Percentiles rank a stretch among this genome's conserved stretches.
These are phyloP conservation scores for Dactylellina leptospora DNA, from an alignment of 2,329 filamentous ascomycete species.

Conservation along the genomic window DNA sequence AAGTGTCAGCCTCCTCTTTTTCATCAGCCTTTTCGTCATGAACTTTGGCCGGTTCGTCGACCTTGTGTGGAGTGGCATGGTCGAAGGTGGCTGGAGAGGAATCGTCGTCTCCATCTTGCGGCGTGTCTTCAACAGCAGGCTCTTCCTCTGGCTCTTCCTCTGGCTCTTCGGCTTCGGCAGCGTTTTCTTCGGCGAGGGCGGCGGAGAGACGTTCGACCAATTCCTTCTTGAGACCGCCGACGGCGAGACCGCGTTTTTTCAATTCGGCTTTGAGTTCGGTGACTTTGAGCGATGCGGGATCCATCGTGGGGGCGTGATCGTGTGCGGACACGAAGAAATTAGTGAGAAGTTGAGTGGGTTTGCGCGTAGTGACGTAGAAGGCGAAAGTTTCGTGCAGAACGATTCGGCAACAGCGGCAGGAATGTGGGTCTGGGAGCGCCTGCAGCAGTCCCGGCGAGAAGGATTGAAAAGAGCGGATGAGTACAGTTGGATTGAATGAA, in stretches of 20 bases:
- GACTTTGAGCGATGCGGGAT: constrained; percentile 69
- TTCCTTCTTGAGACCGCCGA: constrained; percentile 75
- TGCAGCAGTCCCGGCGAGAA: not conserved
- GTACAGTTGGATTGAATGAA: not conserved
- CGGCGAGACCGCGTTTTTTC: constrained; percentile 74
- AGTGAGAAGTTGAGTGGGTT: not conserved
- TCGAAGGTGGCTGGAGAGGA: constrained; percentile 20
- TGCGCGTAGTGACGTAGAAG: constrained; percentile 35
- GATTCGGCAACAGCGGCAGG: constrained; percentile 12
- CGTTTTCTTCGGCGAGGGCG: constrained; percentile 59
- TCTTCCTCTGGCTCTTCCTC: constrained; percentile 20
- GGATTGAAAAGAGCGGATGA: not conserved
- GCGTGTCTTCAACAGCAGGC: constrained; percentile 5
- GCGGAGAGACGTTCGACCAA: constrained; percentile 72
- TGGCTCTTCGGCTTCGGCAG: constrained; percentile 52
- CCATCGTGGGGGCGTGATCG: constrained; percentile 27
- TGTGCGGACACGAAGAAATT: not conserved
- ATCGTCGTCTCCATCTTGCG: constrained; percentile 18
- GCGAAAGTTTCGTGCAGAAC: constrained; percentile 12
- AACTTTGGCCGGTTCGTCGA: constrained; percentile 16
- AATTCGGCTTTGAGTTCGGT: constrained; percentile 78
- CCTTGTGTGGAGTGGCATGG: constrained; percentile 5
- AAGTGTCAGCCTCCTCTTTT: constrained; percentile 24
- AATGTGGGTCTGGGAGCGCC: not conserved
- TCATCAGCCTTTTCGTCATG: constrained; percentile 13